A percentile compares a stretch with the other conserved stretches of the same genome.
phyloP scores from a whole-genome alignment of 2,329 filamentous ascomycete genomes.

The Penicillium verrucosum region DNA sequence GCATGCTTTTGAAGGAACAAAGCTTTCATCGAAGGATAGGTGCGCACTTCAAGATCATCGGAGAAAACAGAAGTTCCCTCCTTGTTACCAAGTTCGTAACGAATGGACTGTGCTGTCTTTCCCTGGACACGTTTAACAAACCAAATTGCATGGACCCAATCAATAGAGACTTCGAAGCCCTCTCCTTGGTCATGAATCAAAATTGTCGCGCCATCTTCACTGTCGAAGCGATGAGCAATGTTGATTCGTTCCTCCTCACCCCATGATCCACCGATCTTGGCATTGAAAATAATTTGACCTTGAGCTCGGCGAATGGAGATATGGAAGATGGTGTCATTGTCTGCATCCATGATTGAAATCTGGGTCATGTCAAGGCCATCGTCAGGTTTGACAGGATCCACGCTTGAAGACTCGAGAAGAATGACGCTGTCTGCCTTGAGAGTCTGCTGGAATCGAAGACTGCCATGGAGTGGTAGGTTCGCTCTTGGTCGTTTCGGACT shows the following conservation, averaged over 20 bases:
- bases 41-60: slow-evolving; percentile 10
- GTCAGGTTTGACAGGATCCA: background rate
- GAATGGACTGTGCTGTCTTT: slow-evolving; percentile 8
- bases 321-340: background rate
- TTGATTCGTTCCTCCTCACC: slow-evolving; percentile 5
- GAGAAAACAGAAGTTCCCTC: background rate
- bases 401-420: slow-evolving; percentile 4
- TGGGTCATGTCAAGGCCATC: slow-evolving; percentile 5
- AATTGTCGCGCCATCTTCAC: slow-evolving; percentile 5
- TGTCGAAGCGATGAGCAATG: background rate
- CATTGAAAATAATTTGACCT: slow-evolving; percentile 7
- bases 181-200: slow-evolving; percentile 10
- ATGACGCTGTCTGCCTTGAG: slow-evolving; percentile 9
- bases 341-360: slow-evolving; percentile 1
- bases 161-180: slow-evolving; percentile 9
- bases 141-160: slow-evolving; percentile 11
- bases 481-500: slow-evolving; percentile 6
- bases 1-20: slow-evolving; percentile 10
- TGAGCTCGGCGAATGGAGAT: slow-evolving; percentile 5
- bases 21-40: slow-evolving; percentile 10
- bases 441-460: background rate
- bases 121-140: slow-evolving; percentile 5
- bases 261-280: slow-evolving; percentile 6
- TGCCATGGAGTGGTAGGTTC: slow-evolving; percentile 3
- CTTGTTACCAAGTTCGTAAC: background rate